A percentile compares a stretch with the other conserved stretches of the same genome.
Evolutionary conservation across 2,329 filamentous ascomycete genomes (phyloP).

Genomic region (Dactylonectria estremocensis): DNA sequence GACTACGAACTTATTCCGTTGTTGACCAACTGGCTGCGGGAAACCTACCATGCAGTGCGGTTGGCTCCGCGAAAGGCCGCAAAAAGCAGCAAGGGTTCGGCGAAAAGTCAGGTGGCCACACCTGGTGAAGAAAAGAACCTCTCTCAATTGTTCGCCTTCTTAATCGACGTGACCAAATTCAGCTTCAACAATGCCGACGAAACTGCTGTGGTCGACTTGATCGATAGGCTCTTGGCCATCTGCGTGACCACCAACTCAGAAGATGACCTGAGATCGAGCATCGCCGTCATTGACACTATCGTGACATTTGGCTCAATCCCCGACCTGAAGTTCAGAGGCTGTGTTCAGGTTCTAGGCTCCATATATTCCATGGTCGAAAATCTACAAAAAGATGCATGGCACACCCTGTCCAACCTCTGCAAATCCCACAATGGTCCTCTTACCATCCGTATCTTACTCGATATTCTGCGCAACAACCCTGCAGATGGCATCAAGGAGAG

Average conservation of each 20-base stretch:
- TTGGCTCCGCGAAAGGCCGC: slow-evolving; percentile 64
- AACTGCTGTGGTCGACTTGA: slow-evolving; percentile 71
- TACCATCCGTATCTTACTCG: slow-evolving; percentile 76
- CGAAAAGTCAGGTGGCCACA: slow-evolving; percentile 55
- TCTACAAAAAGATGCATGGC: slow-evolving; percentile 77
- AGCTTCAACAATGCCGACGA: slow-evolving; percentile 79
- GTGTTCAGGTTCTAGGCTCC: slow-evolving; percentile 79
- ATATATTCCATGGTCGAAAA: slow-evolving; percentile 77
- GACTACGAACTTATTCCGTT: slow-evolving; percentile 77
- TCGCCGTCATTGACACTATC: slow-evolving; percentile 78
- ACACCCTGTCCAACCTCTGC: slow-evolving; percentile 78
- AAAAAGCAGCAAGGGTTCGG: slow-evolving; percentile 54
- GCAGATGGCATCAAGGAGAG: slow-evolving; percentile 63
- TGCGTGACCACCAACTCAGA: slow-evolving; percentile 77
- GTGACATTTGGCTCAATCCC: slow-evolving; percentile 82
- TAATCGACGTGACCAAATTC: slow-evolving; percentile 81
- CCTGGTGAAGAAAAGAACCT: slow-evolving; percentile 74
- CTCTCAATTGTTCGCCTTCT: slow-evolving; percentile 74
- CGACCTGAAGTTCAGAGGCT: slow-evolving; percentile 72
- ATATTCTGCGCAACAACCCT: slow-evolving; percentile 69
- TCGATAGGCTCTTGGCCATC: slow-evolving; percentile 75
- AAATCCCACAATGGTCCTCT: slow-evolving; percentile 81
- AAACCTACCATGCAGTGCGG: slow-evolving; percentile 68
- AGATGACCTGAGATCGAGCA: slow-evolving; percentile 77
- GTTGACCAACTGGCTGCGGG: slow-evolving; percentile 72